Base-by-base conservation (phyloP, 257 asterid genomes). In the Thymus quinquecostatus region DNA sequence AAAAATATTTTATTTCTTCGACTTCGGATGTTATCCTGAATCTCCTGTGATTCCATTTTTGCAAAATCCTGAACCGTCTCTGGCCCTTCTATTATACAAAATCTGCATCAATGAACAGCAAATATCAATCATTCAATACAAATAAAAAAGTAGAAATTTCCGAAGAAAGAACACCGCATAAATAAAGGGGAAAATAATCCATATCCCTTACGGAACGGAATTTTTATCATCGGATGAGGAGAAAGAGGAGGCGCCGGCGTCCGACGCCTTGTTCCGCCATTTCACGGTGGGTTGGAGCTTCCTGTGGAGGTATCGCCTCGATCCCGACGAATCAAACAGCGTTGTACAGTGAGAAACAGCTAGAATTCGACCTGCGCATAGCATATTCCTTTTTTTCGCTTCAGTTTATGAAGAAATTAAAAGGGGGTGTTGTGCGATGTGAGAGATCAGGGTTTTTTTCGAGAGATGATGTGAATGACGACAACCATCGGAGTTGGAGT, bases 51-150 rank as follows among this genome's bases (percentile, higher is more conserved):
- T 71, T 91, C 97, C 97, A 94, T 94, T 66, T 87, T 84, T 2
- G 90, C 97, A 38, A 91, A 94, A 74, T 88, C 97, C 87, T 84
- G 88, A 40, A 89, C 95, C 41, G 90, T 89, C 82, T 94, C 99
- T 14, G 99, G 99, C 5, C 97, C 97, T 83, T 94, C 97, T 48
- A 94, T 94, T 81, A 94, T 94, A 75, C 97, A 91, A 78, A 94
- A 94, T 74, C 99, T 91, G 82, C 79, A 70, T 2, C 71, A 71
- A 51, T 70, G 47, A 64, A 41, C 57, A 27, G 10, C 58, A 27
- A 60, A 60, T 64, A 62, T 61, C 49, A 47, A 61, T 10, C 55
- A 61, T 32, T 50, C 2, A 48, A 40, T 21, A 21, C 21, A 14
- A 59, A 33, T 12, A 41, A 38, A 47, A 1, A 5, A 60, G 51